Percentiles rank a stretch among this genome's conserved stretches.
phyloP scores from a whole-genome alignment of 2,329 filamentous ascomycete genomes.

The Periconia sp. region DNA sequence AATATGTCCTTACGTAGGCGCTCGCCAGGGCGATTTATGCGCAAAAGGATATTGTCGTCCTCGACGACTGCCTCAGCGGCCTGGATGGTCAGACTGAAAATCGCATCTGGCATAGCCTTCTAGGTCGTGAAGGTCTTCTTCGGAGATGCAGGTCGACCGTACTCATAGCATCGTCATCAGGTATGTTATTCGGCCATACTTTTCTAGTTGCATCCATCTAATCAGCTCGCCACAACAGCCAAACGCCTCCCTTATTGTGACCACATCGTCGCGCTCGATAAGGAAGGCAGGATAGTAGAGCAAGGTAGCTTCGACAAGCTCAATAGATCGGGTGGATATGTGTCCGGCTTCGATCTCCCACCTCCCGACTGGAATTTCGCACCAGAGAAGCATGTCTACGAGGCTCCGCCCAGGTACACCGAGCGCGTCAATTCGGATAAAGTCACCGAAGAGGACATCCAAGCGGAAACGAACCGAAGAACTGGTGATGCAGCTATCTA shows the following conservation, averaged over 20 bases:
- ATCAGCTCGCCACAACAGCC: constrained; percentile 14
- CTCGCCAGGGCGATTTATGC: constrained; percentile 61
- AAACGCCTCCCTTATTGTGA: constrained; percentile 49
- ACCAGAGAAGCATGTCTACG: constrained; percentile 36
- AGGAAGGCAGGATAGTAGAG: constrained; percentile 40
- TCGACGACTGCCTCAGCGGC: constrained; percentile 61
- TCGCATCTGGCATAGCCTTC: constrained; percentile 54
- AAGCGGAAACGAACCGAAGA: constrained; percentile 37
- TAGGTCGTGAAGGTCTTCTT: constrained; percentile 55
- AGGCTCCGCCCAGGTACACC: constrained; percentile 37
- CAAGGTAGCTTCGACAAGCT: constrained; percentile 50
- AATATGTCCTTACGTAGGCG: constrained; percentile 32
- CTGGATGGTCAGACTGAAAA: constrained; percentile 58
- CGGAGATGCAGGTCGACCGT: constrained; percentile 45
- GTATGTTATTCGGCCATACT: constrained; percentile 19
- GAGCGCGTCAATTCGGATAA: constrained; percentile 24
- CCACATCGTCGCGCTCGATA: constrained; percentile 50
- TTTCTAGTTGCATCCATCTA: neutral
- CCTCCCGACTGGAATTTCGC: constrained; percentile 38
- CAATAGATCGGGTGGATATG: constrained; percentile 35
- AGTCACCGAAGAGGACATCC: constrained; percentile 37
- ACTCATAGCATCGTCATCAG: constrained; percentile 40
- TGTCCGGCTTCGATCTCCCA: constrained; percentile 43
- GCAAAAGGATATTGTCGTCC: constrained; percentile 53
- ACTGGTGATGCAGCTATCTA: constrained; percentile 43